Base-by-base conservation (phyloP, 257 asterid genomes). In the Capsicum pubescens region DNA sequence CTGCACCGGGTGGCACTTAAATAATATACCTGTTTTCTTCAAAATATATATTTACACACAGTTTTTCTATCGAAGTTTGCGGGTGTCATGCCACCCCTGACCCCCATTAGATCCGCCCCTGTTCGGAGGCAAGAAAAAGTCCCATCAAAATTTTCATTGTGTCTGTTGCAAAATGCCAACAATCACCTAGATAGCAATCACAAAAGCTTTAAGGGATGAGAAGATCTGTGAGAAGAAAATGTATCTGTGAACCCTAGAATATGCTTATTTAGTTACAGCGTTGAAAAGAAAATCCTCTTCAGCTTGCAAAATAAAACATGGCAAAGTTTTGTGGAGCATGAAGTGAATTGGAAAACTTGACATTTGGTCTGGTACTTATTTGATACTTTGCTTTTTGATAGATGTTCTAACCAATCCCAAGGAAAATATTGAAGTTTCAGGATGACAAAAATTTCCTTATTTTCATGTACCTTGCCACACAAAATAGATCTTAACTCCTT, bases 351-450 rank as follows among this genome's bases (percentile, higher is more conserved):
- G 58, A 46, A 46, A 48, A 19, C 39, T 11, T 71, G 48, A 11
- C 60, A 48, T 48, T 72, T 72, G 58, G 59, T 72, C 32, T 11
- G 80, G 19, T 21, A 72, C 19, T 72, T 48, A 19, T 72, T 72
- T 72, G 60, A 72, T 72, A 11, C 19, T 14, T 59, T 72, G 58
- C 3, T 44, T 70, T 63, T 0, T 26, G 26, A 44, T 42, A 42
- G 79, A 71, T 46, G 79, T 70, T 70, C 26, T 12, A 44, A 72
- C 48, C 19, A 72, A 11, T 72, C 60, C 42, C 19, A 46, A 48
- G 19, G 44, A 19, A 48, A 72, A 48, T 32, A 19, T 72, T 48
- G 80, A 72, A 48, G 59, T 72, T 21, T 72, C 59, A 72, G 2
- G 3, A 72, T 48, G 56, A 48, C 6, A n/a, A 72, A 46, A 72